Evolutionary conservation across 495 filamentous ascomycete species (phyloP), one percentile per base, ranked within the genome.

Genomic region (Talaromyces borbonicus): DNA sequence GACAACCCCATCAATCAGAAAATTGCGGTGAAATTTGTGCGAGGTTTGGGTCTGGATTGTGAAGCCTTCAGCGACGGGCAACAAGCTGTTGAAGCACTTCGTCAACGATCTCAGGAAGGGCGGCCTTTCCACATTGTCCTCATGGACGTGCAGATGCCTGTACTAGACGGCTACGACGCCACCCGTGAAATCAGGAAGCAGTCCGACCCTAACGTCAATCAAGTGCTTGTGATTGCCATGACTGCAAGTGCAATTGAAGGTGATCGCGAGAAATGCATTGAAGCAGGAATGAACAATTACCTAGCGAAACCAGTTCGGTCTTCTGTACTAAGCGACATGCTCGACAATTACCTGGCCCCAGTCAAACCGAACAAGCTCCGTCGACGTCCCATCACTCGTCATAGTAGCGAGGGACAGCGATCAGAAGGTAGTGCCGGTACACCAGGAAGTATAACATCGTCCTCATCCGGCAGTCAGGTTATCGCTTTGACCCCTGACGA

Each of bases 71-170:
- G 81, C 49, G 90, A 95, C 54, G 89, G 89, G 1, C 72, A 79
- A 26, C 85, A 88, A 58, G 85, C 87, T 4, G 84, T 95, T 23
- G 87, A 93, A 55, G 89, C 87, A 4, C 67, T 95, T 11, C 79
- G 81, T 19, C 67, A 73, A n/a, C 81, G 75, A 48, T 80, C 83
- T 1, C 65, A 62, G 16, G 78, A 84, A 49, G 84, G 81, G 4
- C 66, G 67, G 5, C 88, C 89, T 1, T 77, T 75, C 60, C 72
- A 77, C 54, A 74, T 95, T 19, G 84, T 94, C 15, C 71, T 95
- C 22, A 95, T 95, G 89, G 89, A 95, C 59, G 86, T 90, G 24
- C 88, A 94, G 66, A 95, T 95, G 89, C 89, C 89, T 1, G 79
- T 89, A 5, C 74, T 94, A 1, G 89, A 95, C 57, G 89, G 89